Evolutionary conservation across 2,329 filamentous ascomycete species (phyloP).

Genomic region (Byssochlamys sp.): DNA sequence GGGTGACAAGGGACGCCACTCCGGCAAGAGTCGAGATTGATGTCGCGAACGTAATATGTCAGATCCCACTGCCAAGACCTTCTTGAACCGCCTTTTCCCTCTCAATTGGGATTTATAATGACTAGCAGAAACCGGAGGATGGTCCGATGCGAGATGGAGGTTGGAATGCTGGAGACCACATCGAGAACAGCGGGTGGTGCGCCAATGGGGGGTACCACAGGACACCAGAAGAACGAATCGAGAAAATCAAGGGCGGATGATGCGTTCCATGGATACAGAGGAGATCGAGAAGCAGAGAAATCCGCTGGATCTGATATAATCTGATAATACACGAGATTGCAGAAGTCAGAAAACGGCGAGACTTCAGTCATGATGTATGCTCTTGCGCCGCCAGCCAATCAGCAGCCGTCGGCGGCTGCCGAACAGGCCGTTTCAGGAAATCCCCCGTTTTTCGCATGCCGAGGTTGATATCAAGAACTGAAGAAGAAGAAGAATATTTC

Average conservation of each 20-base stretch:
- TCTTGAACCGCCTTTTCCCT: background rate
- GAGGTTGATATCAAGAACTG: background rate
- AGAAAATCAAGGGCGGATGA: background rate
- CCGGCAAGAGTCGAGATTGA: background rate
- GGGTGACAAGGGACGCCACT: background rate
- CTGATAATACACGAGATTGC: background rate
- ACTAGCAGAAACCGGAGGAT: background rate
- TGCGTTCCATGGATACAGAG: background rate
- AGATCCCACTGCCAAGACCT: background rate
- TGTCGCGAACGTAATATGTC: background rate
- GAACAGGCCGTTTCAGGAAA: background rate
- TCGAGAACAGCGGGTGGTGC: background rate
- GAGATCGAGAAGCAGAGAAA: background rate
- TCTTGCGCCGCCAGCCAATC: background rate
- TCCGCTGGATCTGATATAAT: background rate
- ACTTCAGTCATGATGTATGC: background rate
- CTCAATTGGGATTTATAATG: background rate
- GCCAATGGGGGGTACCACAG: background rate
- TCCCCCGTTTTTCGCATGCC: background rate
- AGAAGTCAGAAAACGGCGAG: background rate
- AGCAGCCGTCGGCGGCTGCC: background rate
- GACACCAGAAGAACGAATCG: background rate
- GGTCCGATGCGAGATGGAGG: background rate
- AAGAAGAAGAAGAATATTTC: no score
- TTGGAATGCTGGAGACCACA: background rate